These are phyloP conservation scores for Eucalyptus fibrosa DNA, from an alignment of 345 rosid genomes.

Conservation along the genomic window DNA sequence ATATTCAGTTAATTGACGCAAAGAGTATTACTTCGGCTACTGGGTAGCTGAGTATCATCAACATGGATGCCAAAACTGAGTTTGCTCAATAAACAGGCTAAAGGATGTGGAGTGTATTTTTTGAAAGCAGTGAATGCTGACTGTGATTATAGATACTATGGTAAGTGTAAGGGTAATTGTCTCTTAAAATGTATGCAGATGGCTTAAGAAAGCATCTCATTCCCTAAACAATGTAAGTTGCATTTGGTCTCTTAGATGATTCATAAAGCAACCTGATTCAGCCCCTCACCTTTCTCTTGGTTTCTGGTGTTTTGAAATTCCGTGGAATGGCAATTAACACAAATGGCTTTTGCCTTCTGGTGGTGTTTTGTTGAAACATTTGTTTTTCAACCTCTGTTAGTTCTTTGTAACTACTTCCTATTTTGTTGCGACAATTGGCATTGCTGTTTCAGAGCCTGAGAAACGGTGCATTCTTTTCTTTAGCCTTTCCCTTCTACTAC, in stretches of 20 bases:
- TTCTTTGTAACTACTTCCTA: not conserved
- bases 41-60: not conserved
- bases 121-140: not conserved
- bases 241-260: not conserved
- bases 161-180: not conserved
- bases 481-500: not conserved
- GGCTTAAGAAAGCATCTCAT: not conserved
- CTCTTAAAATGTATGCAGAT: not conserved
- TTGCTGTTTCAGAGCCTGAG: not conserved
- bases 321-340: not conserved
- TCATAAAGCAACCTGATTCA: not conserved
- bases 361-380: not conserved
- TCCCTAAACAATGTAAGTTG: not conserved
- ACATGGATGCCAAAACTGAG: not conserved
- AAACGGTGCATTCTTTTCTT: not conserved
- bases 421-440: not conserved
- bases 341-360: not conserved
- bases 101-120: not conserved
- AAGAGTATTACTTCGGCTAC: not conserved
- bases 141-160: not conserved
- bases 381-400: not conserved
- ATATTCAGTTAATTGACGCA: not conserved
- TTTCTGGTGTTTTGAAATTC: not conserved
- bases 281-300: not conserved
- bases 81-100: not conserved